Conservation (phyloP, 1,139 yeast genomes). For the Taiozyma sp. region DNA sequence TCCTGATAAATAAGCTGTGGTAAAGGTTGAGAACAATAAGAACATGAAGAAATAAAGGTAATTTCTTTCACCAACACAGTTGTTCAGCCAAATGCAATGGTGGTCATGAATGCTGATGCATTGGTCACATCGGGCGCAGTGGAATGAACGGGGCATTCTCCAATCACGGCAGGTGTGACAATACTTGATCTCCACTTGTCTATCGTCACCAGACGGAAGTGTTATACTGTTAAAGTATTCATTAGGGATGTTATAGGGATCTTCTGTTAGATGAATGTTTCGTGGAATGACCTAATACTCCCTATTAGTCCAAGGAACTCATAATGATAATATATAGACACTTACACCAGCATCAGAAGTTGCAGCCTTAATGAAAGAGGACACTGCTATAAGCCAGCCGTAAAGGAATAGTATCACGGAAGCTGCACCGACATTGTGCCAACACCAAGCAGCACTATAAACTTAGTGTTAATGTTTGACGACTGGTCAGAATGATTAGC, state of each 20-base stretch:
- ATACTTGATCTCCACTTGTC: slow-evolving; percentile 44
- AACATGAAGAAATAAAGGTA: slow-evolving; percentile 54
- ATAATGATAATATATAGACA: neutral
- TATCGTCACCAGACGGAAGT: slow-evolving; percentile 39
- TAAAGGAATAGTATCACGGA: slow-evolving; percentile 56
- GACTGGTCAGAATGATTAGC: neutral
- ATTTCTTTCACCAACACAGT: slow-evolving; percentile 72
- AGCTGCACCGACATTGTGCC: slow-evolving; percentile 56
- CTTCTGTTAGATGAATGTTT: slow-evolving; percentile 55
- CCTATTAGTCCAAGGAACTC: slow-evolving; percentile 5
- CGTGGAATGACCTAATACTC: slow-evolving; percentile 42
- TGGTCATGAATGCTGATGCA: slow-evolving; percentile 68
- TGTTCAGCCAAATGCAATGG: slow-evolving; percentile 78
- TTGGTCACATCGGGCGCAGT: slow-evolving; percentile 63
- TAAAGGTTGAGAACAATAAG: slow-evolving; percentile 30
- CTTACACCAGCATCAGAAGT: slow-evolving; percentile 60
- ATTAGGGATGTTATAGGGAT: slow-evolving; percentile 42
- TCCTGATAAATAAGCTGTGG: slow-evolving; percentile 22
- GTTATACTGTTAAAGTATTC: slow-evolving; percentile 58
- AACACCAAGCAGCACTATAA: slow-evolving; percentile 44
- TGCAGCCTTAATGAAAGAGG: slow-evolving; percentile 50
- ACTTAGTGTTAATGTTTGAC: neutral
- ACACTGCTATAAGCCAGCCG: slow-evolving; percentile 44
- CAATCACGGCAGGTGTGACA: slow-evolving; percentile 59
- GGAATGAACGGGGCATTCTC: slow-evolving; percentile 69